Conservation (phyloP, 148 eudicot species). For the Chenopodium formosanum region DNA sequence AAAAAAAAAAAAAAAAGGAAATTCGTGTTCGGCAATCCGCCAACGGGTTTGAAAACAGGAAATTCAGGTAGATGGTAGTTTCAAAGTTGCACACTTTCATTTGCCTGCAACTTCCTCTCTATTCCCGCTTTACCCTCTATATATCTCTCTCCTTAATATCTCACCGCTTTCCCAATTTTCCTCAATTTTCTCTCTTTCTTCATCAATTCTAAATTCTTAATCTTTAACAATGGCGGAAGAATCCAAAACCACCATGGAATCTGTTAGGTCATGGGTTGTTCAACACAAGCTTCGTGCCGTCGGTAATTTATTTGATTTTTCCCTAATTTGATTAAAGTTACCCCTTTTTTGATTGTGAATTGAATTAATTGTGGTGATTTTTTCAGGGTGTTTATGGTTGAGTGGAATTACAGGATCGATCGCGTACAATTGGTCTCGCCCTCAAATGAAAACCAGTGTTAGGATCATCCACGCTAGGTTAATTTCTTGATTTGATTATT, state of each 20-base stretch:
- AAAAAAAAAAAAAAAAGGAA: background rate
- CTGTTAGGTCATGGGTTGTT: conserved; percentile 50
- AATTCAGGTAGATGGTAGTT: background rate
- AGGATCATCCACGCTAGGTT: conserved; percentile 82
- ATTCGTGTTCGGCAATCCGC: background rate
- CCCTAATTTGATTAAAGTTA: background rate
- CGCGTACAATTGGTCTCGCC: conserved; percentile 89
- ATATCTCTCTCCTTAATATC: background rate
- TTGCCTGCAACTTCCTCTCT: too few relatives aligned
- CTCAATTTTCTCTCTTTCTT: background rate
- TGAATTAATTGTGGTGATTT: background rate
- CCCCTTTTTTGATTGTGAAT: background rate
- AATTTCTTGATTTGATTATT: background rate
- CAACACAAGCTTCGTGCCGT: conserved; percentile 71
- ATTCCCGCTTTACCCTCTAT: too few relatives aligned
- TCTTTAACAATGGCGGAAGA: conserved; percentile 46
- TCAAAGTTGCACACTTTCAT: background rate
- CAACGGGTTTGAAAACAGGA: background rate
- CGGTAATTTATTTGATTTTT: conserved; percentile 28
- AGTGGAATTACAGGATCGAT: conserved; percentile 69
- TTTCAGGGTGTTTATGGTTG: conserved; percentile 62
- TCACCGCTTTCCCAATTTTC: too few relatives aligned
- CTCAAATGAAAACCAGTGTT: conserved; percentile 86
- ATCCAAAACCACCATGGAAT: conserved; percentile 38
- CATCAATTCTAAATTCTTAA: background rate